phyloP scores from a whole-genome alignment of 108 stramenopile species.

The Stephanodiscus minutulus region DNA sequence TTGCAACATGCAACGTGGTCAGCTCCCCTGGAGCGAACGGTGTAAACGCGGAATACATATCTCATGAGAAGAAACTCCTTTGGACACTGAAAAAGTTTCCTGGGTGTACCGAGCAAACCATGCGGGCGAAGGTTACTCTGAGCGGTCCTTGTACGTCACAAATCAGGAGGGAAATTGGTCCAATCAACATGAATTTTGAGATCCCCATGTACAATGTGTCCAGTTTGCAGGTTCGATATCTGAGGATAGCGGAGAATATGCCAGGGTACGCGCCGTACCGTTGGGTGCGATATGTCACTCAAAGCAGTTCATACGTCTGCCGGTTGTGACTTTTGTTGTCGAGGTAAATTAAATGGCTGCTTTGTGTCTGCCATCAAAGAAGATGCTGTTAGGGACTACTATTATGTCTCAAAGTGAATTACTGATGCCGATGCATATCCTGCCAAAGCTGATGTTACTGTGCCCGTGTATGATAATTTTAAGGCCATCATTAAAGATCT shows the following conservation, averaged over 20 bases:
- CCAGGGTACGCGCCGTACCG: slow-evolving; percentile 98
- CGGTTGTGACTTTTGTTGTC: slow-evolving; percentile 63
- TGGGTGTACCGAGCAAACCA: slow-evolving; percentile 94
- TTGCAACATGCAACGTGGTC: slow-evolving; percentile 73
- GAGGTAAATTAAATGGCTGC: slow-evolving; percentile 5
- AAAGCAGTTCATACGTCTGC: slow-evolving; percentile 95
- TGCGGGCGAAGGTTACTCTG: slow-evolving; percentile 86
- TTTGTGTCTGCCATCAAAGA: background rate
- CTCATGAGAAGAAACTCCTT: slow-evolving; percentile 80
- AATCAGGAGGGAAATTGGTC: slow-evolving; percentile 92
- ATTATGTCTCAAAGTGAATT: background rate
- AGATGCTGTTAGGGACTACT: background rate
- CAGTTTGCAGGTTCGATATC: slow-evolving; percentile 95
- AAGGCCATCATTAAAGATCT: background rate
- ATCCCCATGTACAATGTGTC: slow-evolving; percentile 99
- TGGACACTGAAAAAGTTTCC: slow-evolving; percentile 98
- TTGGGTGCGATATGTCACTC: slow-evolving; percentile 99
- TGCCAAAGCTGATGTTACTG: slow-evolving; percentile 3
- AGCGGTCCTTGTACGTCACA: slow-evolving; percentile 77
- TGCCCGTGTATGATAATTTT: background rate
- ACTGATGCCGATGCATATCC: background rate
- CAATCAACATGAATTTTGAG: slow-evolving; percentile 97
- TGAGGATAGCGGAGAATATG: slow-evolving; percentile 95
- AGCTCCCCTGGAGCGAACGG: slow-evolving; percentile 62
- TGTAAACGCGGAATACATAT: slow-evolving; percentile 82